phyloP scores from a whole-genome alignment of 2,329 filamentous ascomycete species.

The Leptographium wingfieldii region DNA sequence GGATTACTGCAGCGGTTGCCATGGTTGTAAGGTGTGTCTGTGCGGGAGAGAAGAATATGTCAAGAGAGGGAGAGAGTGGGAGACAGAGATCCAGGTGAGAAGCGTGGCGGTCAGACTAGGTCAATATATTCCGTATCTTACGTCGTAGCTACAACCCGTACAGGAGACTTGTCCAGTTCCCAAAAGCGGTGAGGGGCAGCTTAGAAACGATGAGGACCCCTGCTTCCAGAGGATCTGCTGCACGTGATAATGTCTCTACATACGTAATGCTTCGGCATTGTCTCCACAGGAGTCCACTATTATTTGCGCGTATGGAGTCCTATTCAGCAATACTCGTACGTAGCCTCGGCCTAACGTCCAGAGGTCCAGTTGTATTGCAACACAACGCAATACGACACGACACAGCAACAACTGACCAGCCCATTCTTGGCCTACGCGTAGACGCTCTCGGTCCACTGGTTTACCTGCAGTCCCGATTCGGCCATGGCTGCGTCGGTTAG shows the following conservation, averaged over 20 bases:
- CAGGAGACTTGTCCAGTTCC: neutral
- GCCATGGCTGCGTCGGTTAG: conserved; percentile 78
- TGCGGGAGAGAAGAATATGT: neutral
- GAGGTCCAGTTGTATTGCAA: neutral
- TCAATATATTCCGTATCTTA: neutral
- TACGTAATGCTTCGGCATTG: conserved; percentile 4
- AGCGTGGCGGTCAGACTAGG: neutral
- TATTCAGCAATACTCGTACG: neutral
- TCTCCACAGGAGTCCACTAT: neutral
- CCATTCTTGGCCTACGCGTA: conserved; percentile 44
- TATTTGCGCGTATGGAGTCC: neutral
- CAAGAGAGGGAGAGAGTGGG: neutral
- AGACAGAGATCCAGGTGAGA: neutral
- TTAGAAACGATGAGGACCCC: neutral
- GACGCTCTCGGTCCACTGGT: conserved; percentile 75
- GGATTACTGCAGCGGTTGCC: conserved; percentile 35
- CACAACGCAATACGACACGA: neutral
- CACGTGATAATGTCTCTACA: conserved; percentile 1
- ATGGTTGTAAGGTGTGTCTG: conserved; percentile 23
- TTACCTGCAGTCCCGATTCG: conserved; percentile 75
- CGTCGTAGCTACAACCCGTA: no score
- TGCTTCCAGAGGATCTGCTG: neutral
- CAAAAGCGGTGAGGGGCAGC: neutral
- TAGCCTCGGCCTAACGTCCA: neutral
- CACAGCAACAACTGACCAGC: neutral